Percentiles rank a stretch among this genome's conserved stretches.
Conservation (phyloP, 371 early-diverging fungal genomes). For the Rhizopus delemar region DNA sequence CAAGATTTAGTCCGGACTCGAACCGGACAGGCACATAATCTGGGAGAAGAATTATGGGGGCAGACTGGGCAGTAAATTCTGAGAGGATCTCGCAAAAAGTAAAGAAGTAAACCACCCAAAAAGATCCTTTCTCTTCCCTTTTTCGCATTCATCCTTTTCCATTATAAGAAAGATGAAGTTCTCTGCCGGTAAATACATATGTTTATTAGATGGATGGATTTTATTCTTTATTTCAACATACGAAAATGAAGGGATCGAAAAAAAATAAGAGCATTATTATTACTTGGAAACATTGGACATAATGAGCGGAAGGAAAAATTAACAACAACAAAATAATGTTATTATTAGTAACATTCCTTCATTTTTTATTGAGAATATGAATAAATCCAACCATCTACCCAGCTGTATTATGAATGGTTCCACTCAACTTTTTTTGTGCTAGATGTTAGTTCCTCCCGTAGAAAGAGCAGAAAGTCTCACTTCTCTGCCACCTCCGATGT, state of each 20-base stretch:
- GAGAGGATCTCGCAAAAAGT: neutral
- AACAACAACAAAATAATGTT: neutral
- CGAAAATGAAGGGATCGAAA: slow-evolving; percentile 22
- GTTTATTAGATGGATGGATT: slow-evolving; percentile 1
- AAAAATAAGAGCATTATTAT: slow-evolving; percentile 1
- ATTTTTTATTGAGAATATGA: slow-evolving; percentile 1
- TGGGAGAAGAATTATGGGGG: no score
- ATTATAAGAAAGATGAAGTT: slow-evolving; percentile 36
- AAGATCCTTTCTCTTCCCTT: slow-evolving; percentile 3
- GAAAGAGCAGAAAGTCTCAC: slow-evolving; percentile 98
- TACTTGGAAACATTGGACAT: neutral
- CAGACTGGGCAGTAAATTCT: neutral
- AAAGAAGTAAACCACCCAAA: neutral
- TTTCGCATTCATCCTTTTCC: neutral
- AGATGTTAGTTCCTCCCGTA: slow-evolving; percentile 92
- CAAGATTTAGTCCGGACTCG: neutral
- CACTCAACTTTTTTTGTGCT: slow-evolving; percentile 7
- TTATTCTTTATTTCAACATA: neutral
- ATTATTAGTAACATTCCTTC: neutral
- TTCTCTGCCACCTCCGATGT: slow-evolving; percentile 93
- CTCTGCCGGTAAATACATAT: slow-evolving; percentile 32
- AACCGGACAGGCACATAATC: no score
- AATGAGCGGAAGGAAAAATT: neutral
- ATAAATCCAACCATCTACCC: slow-evolving; percentile 1
- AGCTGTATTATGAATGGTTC: neutral